phyloP scores from a whole-genome alignment of 306 rosid species.

The Coriaria nepalensis region DNA sequence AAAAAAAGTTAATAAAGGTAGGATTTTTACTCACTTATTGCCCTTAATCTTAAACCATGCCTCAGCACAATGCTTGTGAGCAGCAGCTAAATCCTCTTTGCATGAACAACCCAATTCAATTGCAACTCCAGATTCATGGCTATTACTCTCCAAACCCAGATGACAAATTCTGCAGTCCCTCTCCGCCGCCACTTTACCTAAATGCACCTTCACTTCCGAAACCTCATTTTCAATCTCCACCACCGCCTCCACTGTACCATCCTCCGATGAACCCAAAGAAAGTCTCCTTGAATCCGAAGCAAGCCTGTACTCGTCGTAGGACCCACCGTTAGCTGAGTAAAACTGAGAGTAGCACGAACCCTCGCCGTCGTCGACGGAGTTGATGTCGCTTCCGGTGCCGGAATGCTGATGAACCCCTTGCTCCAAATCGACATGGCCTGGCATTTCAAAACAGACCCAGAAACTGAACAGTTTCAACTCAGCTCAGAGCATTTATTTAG shows the following conservation, averaged over 20 bases:
- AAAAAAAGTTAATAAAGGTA: not conserved
- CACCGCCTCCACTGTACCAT: conserved; percentile 50
- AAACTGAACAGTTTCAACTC: conserved; percentile 12
- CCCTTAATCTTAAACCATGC: conserved; percentile 96
- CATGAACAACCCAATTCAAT: conserved; percentile 93
- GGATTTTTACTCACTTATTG: conserved; percentile 51
- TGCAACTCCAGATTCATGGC: conserved; percentile 73
- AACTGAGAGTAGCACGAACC: conserved; percentile 78
- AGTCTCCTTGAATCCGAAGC: conserved; percentile 37
- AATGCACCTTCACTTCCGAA: conserved; percentile 74
- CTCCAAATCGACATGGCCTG: conserved; percentile 53
- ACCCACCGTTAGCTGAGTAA: conserved; percentile 80
- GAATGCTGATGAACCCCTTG: conserved; percentile 35
- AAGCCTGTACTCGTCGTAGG: conserved; percentile 66
- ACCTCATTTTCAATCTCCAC: conserved; percentile 44
- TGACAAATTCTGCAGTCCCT: conserved; percentile 94
- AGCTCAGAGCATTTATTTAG: not conserved
- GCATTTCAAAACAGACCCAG: conserved; percentile 30
- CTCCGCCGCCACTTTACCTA: conserved; percentile 62
- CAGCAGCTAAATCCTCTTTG: conserved; percentile 83
- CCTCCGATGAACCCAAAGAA: conserved; percentile 45
- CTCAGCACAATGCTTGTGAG: conserved; percentile 88
- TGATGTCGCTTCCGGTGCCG: conserved; percentile 41
- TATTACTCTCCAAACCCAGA: conserved; percentile 89
- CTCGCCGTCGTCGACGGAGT: conserved; percentile 75